Conservation (phyloP, 768 basidiomycete species). For the Scleroderma bovista region DNA sequence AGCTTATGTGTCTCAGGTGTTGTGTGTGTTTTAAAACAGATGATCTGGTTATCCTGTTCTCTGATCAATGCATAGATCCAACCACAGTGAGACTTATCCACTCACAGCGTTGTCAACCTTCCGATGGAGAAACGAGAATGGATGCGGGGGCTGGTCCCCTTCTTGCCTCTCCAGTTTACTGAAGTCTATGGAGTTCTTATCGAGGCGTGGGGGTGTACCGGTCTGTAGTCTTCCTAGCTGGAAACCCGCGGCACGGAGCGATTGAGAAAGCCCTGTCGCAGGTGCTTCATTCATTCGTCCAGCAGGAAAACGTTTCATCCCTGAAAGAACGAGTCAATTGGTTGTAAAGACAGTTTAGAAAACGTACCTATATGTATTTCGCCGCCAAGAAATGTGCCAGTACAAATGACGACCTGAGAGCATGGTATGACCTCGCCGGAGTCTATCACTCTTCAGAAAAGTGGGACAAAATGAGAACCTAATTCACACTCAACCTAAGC, state of each 20-base stretch:
- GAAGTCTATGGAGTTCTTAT: constrained; percentile 67
- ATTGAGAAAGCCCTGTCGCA: constrained; percentile 68
- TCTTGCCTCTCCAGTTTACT: constrained; percentile 52
- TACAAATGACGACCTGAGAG: constrained; percentile 81
- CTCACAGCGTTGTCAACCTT: constrained; percentile 65
- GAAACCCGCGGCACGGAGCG: constrained; percentile 72
- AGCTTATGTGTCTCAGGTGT: constrained; percentile 68
- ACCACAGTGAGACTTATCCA: constrained; percentile 1
- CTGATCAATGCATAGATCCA: neutral
- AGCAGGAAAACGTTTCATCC: constrained; percentile 70
- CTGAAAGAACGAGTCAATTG: constrained; percentile 25
- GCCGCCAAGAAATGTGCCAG: constrained; percentile 87
- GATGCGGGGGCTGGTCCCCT: constrained; percentile 59
- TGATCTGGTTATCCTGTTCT: constrained; percentile 64
- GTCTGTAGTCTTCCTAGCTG: constrained; percentile 80
- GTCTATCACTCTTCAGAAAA: constrained; percentile 37
- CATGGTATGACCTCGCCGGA: constrained; percentile 70
- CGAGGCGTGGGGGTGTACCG: constrained; percentile 80
- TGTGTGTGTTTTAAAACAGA: constrained; percentile 69
- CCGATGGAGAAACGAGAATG: constrained; percentile 74
- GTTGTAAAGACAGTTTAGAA: neutral
- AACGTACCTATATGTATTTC: constrained; percentile 81
- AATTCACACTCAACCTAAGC: constrained; percentile 43
- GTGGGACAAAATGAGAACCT: neutral
- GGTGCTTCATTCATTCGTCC: constrained; percentile 71